phyloP scores from a whole-genome alignment of 2,329 filamentous ascomycete species.

The Calonectria hawksworthii region DNA sequence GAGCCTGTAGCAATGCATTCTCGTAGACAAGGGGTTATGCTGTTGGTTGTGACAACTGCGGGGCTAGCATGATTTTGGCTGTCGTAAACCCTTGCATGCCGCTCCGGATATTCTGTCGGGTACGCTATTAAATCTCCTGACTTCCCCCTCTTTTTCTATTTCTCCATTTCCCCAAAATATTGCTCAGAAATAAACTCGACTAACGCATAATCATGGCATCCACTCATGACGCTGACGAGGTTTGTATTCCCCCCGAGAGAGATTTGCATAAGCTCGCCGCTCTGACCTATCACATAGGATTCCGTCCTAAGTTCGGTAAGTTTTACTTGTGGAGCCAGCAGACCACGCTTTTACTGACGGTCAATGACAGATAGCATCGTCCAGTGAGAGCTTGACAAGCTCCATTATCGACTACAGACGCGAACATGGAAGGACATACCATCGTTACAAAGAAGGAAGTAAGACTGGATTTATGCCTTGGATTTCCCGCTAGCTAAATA shows the following conservation, averaged over 20 bases:
- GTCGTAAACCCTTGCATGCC: neutral
- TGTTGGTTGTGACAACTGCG: neutral
- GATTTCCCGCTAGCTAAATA: neutral
- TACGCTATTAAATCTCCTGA: neutral
- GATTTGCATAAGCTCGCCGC: neutral
- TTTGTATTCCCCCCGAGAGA: neutral
- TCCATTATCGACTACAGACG: slow-evolving; percentile 15
- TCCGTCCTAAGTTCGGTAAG: neutral
- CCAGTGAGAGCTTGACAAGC: slow-evolving; percentile 12
- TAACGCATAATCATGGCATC: neutral
- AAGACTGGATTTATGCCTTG: neutral
- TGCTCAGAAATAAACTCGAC: neutral
- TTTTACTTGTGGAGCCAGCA: neutral
- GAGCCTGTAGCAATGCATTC: neutral
- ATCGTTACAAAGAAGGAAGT: slow-evolving; percentile 23
- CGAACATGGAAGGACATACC: slow-evolving; percentile 23
- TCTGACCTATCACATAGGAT: neutral
- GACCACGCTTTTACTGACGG: neutral
- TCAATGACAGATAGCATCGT: neutral
- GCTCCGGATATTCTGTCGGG: neutral
- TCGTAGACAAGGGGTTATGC: neutral
- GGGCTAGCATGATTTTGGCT: neutral
- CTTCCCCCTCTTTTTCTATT: neutral
- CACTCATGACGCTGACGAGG: neutral
- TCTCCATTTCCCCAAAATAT: neutral